phyloP scores from a whole-genome alignment of 2,329 filamentous ascomycete species.

The Talaromyces sp. region DNA sequence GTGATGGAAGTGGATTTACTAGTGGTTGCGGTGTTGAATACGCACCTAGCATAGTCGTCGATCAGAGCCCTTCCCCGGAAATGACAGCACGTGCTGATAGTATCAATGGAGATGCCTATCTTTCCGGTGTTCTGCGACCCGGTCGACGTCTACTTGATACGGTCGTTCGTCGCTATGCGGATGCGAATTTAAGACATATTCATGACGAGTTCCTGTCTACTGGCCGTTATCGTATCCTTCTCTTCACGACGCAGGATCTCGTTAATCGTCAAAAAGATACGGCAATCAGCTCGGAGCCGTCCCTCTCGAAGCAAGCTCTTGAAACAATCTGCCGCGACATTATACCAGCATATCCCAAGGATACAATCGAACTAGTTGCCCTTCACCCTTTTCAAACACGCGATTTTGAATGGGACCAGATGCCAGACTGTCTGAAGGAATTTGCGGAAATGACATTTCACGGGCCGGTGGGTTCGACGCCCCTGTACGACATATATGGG shows the following conservation, averaged over 20 bases:
- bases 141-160: constrained; percentile 36
- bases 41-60: constrained; percentile 28
- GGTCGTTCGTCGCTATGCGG: constrained; percentile 34
- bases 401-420: constrained; percentile 33
- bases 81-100: neutral
- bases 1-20: constrained; percentile 37
- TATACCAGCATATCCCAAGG: constrained; percentile 26
- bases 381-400: constrained; percentile 30
- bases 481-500: constrained; percentile 37
- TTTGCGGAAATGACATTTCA: constrained; percentile 37
- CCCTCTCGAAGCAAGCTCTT: neutral
- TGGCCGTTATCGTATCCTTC: constrained; percentile 37
- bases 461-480: constrained; percentile 32
- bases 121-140: constrained; percentile 33
- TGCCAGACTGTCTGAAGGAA: constrained; percentile 30
- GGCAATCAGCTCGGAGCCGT: neutral
- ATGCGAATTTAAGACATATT: constrained; percentile 34
- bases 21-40: constrained; percentile 41
- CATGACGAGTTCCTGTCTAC: constrained; percentile 39
- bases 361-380: constrained; percentile 34
- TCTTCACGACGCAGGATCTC: constrained; percentile 34
- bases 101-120: constrained; percentile 31
- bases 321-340: constrained; percentile 22
- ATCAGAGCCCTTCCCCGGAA: constrained; percentile 19
- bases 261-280: constrained; percentile 30